Conservation (phyloP, 345 rosid genomes). For the Mercurialis annua region DNA sequence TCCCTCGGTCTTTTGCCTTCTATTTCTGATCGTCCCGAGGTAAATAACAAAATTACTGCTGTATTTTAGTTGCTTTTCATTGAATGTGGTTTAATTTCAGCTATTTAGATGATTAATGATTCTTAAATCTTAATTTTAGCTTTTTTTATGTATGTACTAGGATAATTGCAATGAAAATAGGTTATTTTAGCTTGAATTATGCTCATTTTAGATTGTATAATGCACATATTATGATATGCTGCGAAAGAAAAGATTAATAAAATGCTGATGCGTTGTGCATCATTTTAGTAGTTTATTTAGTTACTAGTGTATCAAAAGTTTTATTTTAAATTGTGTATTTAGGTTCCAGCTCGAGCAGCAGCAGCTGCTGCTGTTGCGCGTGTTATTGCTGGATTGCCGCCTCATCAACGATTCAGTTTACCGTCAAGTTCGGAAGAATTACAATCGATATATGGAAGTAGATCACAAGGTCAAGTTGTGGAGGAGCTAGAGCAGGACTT, state of each 20-base stretch:
- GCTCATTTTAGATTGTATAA: too few relatives aligned
- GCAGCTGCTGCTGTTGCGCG: constrained; percentile 99
- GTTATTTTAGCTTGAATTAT: too few relatives aligned
- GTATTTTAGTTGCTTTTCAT: too few relatives aligned
- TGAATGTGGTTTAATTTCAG: not conserved
- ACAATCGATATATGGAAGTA: constrained; percentile 71
- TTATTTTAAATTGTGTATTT: constrained; percentile 1
- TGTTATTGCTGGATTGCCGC: constrained; percentile 78
- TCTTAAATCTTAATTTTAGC: too few relatives aligned
- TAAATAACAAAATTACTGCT: constrained; percentile 9
- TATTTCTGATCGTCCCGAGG: constrained; percentile 86
- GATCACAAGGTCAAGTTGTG: constrained; percentile 49
- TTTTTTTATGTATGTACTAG: too few relatives aligned
- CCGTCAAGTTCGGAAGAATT: constrained; percentile 78
- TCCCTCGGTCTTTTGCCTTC: constrained; percentile 85
- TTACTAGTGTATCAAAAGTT: too few relatives aligned
- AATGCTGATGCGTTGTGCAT: too few relatives aligned
- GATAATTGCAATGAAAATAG: too few relatives aligned
- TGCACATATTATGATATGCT: too few relatives aligned
- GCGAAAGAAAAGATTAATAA: too few relatives aligned
- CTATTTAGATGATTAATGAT: too few relatives aligned
- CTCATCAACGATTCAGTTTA: constrained; percentile 69
- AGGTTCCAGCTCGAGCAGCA: constrained; percentile 97
- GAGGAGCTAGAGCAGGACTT: constrained; percentile 77
- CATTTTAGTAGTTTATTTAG: too few relatives aligned